A percentile compares a stretch with the other conserved stretches of the same genome.
Evolutionary conservation across 2,329 filamentous ascomycete species (phyloP).

Genomic region (Dothiorella sarmentorum): DNA sequence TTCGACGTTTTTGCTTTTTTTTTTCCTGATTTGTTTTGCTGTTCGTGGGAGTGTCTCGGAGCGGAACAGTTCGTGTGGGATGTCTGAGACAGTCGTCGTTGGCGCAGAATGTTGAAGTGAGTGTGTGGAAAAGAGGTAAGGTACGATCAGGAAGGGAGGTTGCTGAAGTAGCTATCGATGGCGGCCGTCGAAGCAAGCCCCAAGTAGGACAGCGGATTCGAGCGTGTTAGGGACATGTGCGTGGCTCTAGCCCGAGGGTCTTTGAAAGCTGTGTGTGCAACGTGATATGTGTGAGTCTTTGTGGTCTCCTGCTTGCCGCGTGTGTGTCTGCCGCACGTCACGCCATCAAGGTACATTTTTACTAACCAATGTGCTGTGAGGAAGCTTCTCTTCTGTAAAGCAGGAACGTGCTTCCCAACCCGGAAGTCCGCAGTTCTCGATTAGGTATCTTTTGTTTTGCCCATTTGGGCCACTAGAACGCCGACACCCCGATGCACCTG

Average conservation of each 20-base stretch:
- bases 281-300: not conserved
- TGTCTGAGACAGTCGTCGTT: not conserved
- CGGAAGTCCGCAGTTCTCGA: not conserved
- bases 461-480: no score
- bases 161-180: not conserved
- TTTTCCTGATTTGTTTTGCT: no score
- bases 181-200: not conserved
- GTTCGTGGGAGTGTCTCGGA: not conserved
- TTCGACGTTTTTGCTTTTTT: not conserved
- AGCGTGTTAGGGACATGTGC: not conserved
- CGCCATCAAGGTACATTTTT: conserved; percentile 2
- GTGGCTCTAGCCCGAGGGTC: not conserved
- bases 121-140: not conserved
- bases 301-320: conserved; percentile 5
- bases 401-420: not conserved
- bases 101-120: not conserved
- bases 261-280: not conserved
- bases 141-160: not conserved
- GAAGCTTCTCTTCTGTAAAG: not conserved
- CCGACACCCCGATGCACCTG: not conserved
- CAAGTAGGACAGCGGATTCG: not conserved
- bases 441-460: not conserved
- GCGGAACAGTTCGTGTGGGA: not conserved
- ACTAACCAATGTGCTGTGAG: not conserved
- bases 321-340: conserved; percentile 1